Base-by-base conservation (phyloP, 331 rosid species). In the Quercus lobata region DNA sequence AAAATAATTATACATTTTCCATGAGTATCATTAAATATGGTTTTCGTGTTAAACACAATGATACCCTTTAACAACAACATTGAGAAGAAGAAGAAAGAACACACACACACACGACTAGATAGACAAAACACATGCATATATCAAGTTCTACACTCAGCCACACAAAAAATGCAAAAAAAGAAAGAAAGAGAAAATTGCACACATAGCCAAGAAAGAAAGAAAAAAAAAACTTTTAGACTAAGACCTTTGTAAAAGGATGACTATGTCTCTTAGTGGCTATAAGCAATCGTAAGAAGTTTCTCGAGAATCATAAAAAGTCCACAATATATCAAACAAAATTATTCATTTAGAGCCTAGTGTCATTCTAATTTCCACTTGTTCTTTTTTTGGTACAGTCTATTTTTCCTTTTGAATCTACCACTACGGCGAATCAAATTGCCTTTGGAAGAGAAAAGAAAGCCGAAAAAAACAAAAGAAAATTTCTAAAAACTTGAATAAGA, bases 231-330 rank as follows among this genome's bases (percentile, higher is more conserved):
- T 41, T 41, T 41, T 24, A 69, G 71, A 76, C 17, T 30, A 49
- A 7, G 25, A 65, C 22, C 6, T 52, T 58, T 46, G 57, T 25
- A 41, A 86, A 86, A 74, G 81, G 80, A 80, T 80, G 24, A 37
- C 44, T 41, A 21, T 75, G 85, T 80, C 83, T 75, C 60, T 56
- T 71, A 74, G 78, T 74, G 76, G 76, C 55, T n/a, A 79, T 63
- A 76, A 76, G 78, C 77, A 52, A 76, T 53, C 56, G 53, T 66
- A 14, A 44, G 37, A 58, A 72, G 54, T 62, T 76, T 55, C 75
- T 57, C 55, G 49, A 57, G 21, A 61, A 22, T 49, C 17, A 12
- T 14, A 49, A 49, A 49, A 49, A 49, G 54, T 49, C 54, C 54
- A 49, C 54, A 49, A 10, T 41, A 41, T 41, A 41, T 49, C 54